These are phyloP conservation scores for Aspergillus hiratsukae DNA, from an alignment of 2,329 filamentous ascomycete species.

Conservation along the genomic window DNA sequence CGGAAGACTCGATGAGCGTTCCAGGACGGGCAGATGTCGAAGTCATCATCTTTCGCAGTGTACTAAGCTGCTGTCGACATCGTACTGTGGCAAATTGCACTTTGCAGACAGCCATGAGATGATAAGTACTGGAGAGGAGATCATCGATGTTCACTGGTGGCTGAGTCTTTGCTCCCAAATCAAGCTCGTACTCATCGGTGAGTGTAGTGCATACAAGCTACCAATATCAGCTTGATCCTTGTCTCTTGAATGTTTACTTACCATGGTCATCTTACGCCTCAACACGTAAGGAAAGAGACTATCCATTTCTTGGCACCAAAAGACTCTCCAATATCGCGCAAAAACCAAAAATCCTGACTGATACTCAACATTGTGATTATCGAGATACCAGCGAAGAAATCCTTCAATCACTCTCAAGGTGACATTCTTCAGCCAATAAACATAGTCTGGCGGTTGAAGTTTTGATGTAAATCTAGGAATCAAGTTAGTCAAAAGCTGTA, in stretches of 20 bases:
- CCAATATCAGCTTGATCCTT: conserved; percentile 2
- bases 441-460: neutral
- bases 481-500: too few relatives aligned
- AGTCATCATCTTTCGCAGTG: conserved; percentile 18
- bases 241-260: conserved; percentile 1
- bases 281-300: conserved; percentile 9
- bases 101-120: conserved; percentile 12
- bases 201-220: conserved; percentile 13
- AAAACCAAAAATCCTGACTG: conserved; percentile 11
- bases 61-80: conserved; percentile 14
- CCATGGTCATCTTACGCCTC: conserved; percentile 10
- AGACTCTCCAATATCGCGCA: conserved; percentile 11
- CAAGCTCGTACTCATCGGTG: conserved; percentile 13
- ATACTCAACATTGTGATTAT: conserved; percentile 5
- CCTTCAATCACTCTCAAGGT: conserved; percentile 8
- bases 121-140: conserved; percentile 12
- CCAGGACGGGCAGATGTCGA: conserved; percentile 13
- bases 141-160: conserved; percentile 11
- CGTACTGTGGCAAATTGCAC: conserved; percentile 11
- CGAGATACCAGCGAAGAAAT: conserved; percentile 13
- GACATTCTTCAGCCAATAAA: conserved; percentile 9
- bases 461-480: too few relatives aligned
- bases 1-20: conserved; percentile 13
- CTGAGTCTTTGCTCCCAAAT: conserved; percentile 10
- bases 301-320: conserved; percentile 12